Conservation (phyloP, 495 filamentous ascomycete species). For the Aspergillus egyptiacus region DNA sequence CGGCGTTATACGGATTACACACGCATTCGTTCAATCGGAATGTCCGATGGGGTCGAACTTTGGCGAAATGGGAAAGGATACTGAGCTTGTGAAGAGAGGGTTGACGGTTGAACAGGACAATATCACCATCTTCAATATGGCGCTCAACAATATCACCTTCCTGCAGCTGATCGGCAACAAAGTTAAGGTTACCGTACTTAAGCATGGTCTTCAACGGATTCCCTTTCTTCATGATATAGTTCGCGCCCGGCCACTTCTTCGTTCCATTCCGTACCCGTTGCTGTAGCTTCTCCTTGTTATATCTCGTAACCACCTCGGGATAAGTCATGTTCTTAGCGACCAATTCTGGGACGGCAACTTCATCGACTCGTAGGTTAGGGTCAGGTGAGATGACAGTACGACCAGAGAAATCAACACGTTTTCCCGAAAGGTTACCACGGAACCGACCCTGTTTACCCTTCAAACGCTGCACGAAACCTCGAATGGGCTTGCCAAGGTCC, state of each 20-base stretch:
- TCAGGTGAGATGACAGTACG: conserved; percentile 97
- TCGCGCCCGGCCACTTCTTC: conserved; percentile 79
- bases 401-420: conserved; percentile 97
- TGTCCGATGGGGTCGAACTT: conserved; percentile 90
- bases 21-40: conserved; percentile 98
- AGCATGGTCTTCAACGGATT: conserved; percentile 63
- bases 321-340: conserved; percentile 95
- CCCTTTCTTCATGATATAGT: conserved; percentile 69
- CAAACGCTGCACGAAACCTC: conserved; percentile 88
- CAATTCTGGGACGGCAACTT: conserved; percentile 83
- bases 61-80: conserved; percentile 90
- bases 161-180: conserved; percentile 62
- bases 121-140: conserved; percentile 91
- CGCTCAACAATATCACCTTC: conserved; percentile 88
- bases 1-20: conserved; percentile 96
- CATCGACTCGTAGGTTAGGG: conserved; percentile 86
- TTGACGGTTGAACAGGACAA: conserved; percentile 97
- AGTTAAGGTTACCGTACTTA: conserved; percentile 62
- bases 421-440: conserved; percentile 91
- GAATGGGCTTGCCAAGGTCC: conserved; percentile 71
- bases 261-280: conserved; percentile 65
- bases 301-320: conserved; percentile 74
- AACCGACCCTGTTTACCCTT: conserved; percentile 98
- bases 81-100: conserved; percentile 96
- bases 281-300: conserved; percentile 78